Evolutionary conservation across 2,329 filamentous ascomycete species (phyloP).

Genomic region (Epichloe typhina): DNA sequence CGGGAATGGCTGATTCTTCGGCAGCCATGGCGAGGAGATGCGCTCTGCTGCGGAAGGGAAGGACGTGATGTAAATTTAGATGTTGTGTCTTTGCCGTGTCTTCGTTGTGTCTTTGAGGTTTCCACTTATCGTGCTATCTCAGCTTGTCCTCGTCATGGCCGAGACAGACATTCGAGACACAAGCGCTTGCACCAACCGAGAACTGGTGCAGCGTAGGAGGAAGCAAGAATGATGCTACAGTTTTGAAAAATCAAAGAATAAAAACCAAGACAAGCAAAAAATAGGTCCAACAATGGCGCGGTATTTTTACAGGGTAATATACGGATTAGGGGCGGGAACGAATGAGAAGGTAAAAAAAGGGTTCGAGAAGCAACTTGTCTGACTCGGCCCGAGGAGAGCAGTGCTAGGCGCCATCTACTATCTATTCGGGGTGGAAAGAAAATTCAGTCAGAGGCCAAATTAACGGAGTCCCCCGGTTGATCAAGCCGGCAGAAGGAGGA

Average conservation of each 20-base stretch:
- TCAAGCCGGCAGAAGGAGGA: too few relatives aligned
- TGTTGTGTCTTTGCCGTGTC: not conserved
- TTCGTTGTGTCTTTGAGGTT: not conserved
- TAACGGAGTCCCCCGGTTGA: too few relatives aligned
- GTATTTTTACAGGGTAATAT: too few relatives aligned
- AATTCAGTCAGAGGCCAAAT: too few relatives aligned
- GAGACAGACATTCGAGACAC: conserved; percentile 9
- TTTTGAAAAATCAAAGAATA: too few relatives aligned
- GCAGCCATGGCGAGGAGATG: conserved; percentile 1
- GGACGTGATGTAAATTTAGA: not conserved
- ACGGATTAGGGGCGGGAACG: too few relatives aligned
- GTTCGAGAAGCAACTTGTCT: not conserved
- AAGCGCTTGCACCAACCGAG: conserved; percentile 4
- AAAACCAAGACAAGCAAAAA: not conserved
- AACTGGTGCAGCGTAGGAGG: not conserved
- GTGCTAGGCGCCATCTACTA: too few relatives aligned
- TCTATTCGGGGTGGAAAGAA: too few relatives aligned
- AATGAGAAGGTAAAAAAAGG: not conserved
- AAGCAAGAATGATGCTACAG: not conserved
- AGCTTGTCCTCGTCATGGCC: conserved; percentile 9
- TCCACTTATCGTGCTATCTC: conserved; percentile 3
- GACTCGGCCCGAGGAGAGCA: too few relatives aligned
- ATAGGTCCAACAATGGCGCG: not conserved
- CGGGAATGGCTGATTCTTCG: not conserved
- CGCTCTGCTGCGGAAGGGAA: not conserved